phyloP scores from a whole-genome alignment of 352 stramenopile species.

The Pythium plurisporium region DNA sequence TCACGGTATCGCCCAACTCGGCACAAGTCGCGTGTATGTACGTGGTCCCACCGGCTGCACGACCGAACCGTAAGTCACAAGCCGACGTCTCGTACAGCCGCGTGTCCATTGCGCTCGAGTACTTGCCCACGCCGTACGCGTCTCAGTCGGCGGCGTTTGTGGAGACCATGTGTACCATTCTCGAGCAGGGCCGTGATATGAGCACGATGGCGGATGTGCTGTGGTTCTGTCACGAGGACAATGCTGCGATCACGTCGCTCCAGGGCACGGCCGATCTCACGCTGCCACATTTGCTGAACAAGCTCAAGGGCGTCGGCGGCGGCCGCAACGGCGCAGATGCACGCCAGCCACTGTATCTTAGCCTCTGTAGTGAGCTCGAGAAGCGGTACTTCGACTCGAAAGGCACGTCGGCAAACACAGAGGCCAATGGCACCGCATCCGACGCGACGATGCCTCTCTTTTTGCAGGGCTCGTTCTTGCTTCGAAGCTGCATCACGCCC shows the following conservation, averaged over 20 bases:
- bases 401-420: neutral
- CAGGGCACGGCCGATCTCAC: constrained; percentile 42
- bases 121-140: constrained; percentile 54
- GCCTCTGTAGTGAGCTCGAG: constrained; percentile 55
- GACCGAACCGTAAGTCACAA: constrained; percentile 76
- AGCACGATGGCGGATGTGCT: constrained; percentile 71
- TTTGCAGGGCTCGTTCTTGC: constrained; percentile 52
- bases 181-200: constrained; percentile 48
- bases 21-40: constrained; percentile 61
- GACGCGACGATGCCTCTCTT: constrained; percentile 31
- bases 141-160: constrained; percentile 39
- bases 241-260: constrained; percentile 45
- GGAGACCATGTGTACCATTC: constrained; percentile 41
- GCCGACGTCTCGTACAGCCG: constrained; percentile 82
- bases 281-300: constrained; percentile 54
- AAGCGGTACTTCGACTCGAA: constrained; percentile 29
- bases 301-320: constrained; percentile 33
- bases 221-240: constrained; percentile 78
- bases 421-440: too few relatives aligned
- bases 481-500: constrained; percentile 52
- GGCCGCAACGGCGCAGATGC: constrained; percentile 19
- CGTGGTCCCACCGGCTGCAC: constrained; percentile 70
- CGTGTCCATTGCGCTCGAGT: constrained; percentile 69
- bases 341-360: constrained; percentile 54
- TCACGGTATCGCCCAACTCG: constrained; percentile 67